phyloP scores from a whole-genome alignment of 2,329 filamentous ascomycete species.

The Volutella citrinella region DNA sequence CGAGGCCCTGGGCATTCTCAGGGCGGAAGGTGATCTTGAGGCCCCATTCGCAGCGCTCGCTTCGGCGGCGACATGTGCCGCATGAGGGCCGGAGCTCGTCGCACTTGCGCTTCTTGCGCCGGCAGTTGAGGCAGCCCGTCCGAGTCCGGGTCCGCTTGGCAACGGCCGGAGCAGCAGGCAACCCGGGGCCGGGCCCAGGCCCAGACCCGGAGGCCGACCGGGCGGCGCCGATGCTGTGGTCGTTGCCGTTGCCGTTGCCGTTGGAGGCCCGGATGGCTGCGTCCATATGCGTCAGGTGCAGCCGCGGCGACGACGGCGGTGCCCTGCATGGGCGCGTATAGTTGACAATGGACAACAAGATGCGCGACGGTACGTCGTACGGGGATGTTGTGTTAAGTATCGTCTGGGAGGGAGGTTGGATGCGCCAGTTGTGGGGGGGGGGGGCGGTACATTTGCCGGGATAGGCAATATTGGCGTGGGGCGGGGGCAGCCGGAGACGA shows the following conservation, averaged over 20 bases:
- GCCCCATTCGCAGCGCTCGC: constrained; percentile 35
- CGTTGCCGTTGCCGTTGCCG: neutral
- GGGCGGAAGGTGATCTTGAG: constrained; percentile 35
- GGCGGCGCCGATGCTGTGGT: too few relatives aligned
- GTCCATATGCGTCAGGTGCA: constrained; percentile 20
- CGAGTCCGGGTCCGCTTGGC: constrained; percentile 32
- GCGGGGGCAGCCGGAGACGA: too few relatives aligned
- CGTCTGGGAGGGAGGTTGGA: too few relatives aligned
- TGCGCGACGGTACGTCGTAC: too few relatives aligned
- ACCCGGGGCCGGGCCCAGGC: constrained; percentile 6
- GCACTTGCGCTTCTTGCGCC: constrained; percentile 37
- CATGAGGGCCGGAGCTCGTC: constrained; percentile 35
- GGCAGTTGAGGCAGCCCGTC: constrained; percentile 36
- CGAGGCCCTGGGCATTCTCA: constrained; percentile 34
- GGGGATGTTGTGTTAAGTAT: too few relatives aligned
- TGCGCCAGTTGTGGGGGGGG: too few relatives aligned
- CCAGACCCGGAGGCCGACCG: constrained; percentile 1
- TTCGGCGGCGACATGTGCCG: constrained; percentile 30
- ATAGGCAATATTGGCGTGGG: too few relatives aligned
- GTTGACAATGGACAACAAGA: too few relatives aligned
- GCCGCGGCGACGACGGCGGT: constrained; percentile 9
- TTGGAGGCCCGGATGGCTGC: constrained; percentile 1
- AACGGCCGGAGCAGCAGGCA: too few relatives aligned
- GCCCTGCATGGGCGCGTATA: constrained; percentile 5
- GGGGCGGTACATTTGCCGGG: too few relatives aligned